Evolutionary conservation across 305 asterid species (phyloP).

Genomic region (Fraxinus paxiana): DNA sequence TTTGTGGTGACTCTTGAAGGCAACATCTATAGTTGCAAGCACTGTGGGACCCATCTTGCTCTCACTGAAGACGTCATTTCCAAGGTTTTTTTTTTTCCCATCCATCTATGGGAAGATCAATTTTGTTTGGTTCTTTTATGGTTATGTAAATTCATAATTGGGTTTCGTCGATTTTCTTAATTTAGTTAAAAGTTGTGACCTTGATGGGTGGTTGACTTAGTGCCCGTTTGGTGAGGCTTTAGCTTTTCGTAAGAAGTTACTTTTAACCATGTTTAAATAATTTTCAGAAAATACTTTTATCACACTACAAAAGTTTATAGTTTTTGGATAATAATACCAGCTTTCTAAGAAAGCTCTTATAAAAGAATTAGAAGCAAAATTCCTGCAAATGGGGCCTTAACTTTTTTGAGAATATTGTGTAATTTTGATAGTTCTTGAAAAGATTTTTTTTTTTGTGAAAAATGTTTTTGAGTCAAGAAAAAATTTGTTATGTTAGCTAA

Average conservation of each 20-base stretch:
- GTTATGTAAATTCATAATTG: conserved; percentile 10
- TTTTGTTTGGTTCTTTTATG: neutral
- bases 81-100: conserved; percentile 42
- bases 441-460: neutral
- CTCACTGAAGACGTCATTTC: conserved; percentile 65
- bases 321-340: too few species aligned
- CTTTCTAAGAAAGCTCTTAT: neutral
- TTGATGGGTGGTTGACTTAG: conserved; percentile 8
- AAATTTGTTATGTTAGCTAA: neutral
- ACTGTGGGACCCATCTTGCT: conserved; percentile 85
- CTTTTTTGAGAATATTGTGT: conserved; percentile 16
- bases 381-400: neutral
- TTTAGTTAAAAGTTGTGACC: neutral
- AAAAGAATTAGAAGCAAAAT: neutral
- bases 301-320: too few species aligned
- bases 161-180: neutral
- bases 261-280: too few species aligned
- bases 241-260: neutral
- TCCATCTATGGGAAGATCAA: neutral
- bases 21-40: conserved; percentile 82
- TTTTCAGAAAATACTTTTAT: too few species aligned
- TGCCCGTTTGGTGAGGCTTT: neutral
- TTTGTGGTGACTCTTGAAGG: conserved; percentile 75
- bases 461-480: neutral
- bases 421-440: neutral